A percentile compares a stretch with the other conserved stretches of the same genome.
Evolutionary conservation across 2,329 filamentous ascomycete species (phyloP).

Genomic region (Sarocladiaceae sp.): DNA sequence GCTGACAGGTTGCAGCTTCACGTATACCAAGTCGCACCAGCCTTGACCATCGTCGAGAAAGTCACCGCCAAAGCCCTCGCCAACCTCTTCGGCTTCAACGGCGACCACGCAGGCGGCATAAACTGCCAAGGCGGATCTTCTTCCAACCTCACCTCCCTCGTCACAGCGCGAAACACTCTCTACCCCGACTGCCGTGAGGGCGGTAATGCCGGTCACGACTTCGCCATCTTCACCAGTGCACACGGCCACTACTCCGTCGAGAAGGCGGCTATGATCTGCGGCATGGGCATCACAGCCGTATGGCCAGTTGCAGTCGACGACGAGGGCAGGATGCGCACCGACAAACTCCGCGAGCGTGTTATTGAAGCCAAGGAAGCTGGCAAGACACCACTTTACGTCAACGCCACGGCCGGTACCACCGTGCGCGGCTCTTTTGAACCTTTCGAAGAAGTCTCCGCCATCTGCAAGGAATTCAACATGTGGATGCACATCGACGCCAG

Average conservation of each 20-base stretch:
- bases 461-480: constrained; percentile 68
- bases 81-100: constrained; percentile 69
- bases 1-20: constrained; percentile 53
- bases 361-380: constrained; percentile 58
- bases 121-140: constrained; percentile 78
- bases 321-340: constrained; percentile 65
- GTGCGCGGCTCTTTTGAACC: constrained; percentile 88
- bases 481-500: constrained; percentile 94
- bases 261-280: constrained; percentile 88
- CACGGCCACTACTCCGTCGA: constrained; percentile 95
- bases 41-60: constrained; percentile 84
- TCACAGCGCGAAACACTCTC: constrained; percentile 82
- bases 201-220: constrained; percentile 62
- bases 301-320: constrained; percentile 70
- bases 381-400: constrained; percentile 87
- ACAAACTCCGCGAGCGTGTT: constrained; percentile 61
- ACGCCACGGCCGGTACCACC: constrained; percentile 91
- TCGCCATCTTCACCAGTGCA: constrained; percentile 81
- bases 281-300: constrained; percentile 73
- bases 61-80: constrained; percentile 71
- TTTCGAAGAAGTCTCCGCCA: constrained; percentile 61
- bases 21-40: constrained; percentile 91
- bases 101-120: constrained; percentile 67
- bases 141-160: constrained; percentile 80
- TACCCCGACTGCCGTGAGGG: constrained; percentile 72